Base-by-base conservation (phyloP, 164 flowering plant genomes). In the Tetracentron sinense region DNA sequence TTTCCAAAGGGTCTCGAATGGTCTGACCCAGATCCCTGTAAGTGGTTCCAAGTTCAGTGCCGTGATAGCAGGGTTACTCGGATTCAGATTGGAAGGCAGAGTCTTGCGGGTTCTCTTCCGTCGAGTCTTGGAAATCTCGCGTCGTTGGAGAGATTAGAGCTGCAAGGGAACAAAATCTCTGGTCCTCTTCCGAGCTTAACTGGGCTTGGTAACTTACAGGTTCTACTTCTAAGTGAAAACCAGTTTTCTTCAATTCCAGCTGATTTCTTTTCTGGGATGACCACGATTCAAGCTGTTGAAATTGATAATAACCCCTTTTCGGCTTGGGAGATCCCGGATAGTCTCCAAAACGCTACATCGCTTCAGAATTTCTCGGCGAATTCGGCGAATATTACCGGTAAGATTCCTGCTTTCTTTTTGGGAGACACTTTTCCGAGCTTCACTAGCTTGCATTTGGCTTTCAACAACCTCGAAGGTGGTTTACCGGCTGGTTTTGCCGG, bases 311-410 rank as follows among this genome's bases (percentile, higher is more conserved):
- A 83, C 65, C 85, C 89, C 10, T 83, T 95, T 56, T 29, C 74
- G 14, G 62, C 72, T 22, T 89, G 99, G 99, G 68, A 68, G 56
- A 79, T 95, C 15, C 99, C 99, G 0, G 75, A 70, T 4, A 74
- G 82, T 50, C 73, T 95, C 16, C 60, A 22, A 26, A 65, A 68
- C 56, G 85, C 87, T 30, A 58, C 94, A 4, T 22, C 72, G 1
- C 76, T 95, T 28, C 86, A 81, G 66, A 89, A 85, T 53, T 89
- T 91, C 79, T 95, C 99, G 0, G 99, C 99, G 14, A 87, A 85
- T 61, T 74, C 82, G 0, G 95, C 88, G 1, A 87, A 87, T 44
- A 38, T 94, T 14, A 65, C 69, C 10, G 97, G 97, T 0, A 60
- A 54, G 19, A 71, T 94, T 17, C 97, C 99, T 1, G 83, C 56